Conservation (phyloP, 108 stramenopile species). For the Bacterosira constricta region DNA sequence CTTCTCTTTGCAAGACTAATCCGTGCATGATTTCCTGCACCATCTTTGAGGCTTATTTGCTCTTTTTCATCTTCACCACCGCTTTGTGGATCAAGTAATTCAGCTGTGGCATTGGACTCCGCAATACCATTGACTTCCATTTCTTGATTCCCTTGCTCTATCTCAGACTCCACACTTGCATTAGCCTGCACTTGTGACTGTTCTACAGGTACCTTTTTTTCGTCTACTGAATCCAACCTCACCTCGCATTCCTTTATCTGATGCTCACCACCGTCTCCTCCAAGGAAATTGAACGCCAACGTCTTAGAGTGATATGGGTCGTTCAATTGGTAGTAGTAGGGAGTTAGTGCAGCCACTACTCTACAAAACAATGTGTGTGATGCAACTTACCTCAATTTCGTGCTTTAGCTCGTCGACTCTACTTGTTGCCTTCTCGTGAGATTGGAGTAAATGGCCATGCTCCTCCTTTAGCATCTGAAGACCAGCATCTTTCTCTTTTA, state of each 20-base stretch:
- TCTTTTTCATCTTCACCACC: no score
- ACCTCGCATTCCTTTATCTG: no score
- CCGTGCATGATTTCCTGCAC: not conserved
- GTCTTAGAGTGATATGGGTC: not conserved
- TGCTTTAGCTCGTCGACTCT: conserved; percentile 3
- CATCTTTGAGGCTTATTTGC: no score
- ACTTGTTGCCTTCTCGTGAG: not conserved
- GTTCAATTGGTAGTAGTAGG: no score
- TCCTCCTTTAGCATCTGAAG: conserved; percentile 18
- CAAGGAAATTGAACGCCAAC: not conserved
- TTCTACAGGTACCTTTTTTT: no score
- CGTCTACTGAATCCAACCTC: not conserved
- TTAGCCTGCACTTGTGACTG: not conserved
- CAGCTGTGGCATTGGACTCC: no score
- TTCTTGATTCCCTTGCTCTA: not conserved
- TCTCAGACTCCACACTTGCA: not conserved
- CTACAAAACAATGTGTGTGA: not conserved
- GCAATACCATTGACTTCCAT: not conserved
- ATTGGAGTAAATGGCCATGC: not conserved
- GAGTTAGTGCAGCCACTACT: not conserved
- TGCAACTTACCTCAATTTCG: conserved; percentile 19
- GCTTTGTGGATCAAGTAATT: no score
- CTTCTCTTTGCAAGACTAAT: not conserved
- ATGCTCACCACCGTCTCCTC: not conserved
- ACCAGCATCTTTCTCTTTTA: not conserved